phyloP scores from a whole-genome alignment of 2,329 filamentous ascomycete species.

The Penicillium carneum region DNA sequence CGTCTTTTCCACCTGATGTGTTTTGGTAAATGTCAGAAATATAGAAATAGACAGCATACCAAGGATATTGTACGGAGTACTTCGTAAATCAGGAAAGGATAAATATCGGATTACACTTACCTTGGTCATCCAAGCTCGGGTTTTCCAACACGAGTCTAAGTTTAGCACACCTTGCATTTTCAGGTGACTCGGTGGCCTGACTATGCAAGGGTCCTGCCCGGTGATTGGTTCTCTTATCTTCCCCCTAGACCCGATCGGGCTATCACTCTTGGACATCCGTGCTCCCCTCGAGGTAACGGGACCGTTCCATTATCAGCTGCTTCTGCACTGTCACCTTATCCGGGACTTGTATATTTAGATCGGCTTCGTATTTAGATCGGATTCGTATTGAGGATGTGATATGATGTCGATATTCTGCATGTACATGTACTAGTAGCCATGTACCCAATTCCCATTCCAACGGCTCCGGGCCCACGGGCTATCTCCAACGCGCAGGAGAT shows the following conservation, averaged over 20 bases:
- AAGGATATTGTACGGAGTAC: too few species aligned
- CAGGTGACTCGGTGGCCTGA: slow-evolving; percentile 37
- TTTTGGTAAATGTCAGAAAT: too few species aligned
- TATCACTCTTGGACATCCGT: slow-evolving; percentile 9
- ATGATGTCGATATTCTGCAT: background rate
- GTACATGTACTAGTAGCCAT: background rate
- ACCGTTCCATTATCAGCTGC: slow-evolving; percentile 12
- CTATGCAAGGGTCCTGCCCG: slow-evolving; percentile 30
- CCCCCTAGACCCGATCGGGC: slow-evolving; percentile 14
- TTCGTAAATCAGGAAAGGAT: too few species aligned
- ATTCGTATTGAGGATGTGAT: too few species aligned
- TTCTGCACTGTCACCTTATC: slow-evolving; percentile 45
- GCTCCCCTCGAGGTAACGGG: slow-evolving; percentile 4
- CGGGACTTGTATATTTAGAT: background rate
- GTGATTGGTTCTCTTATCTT: slow-evolving; percentile 26
- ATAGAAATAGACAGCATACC: too few species aligned
- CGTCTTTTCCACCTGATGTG: too few species aligned
- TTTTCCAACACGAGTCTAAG: slow-evolving; percentile 25
- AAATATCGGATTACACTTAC: too few species aligned
- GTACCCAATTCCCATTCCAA: slow-evolving; percentile 5
- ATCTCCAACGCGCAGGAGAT: slow-evolving; percentile 18
- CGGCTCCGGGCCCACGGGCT: slow-evolving; percentile 10
- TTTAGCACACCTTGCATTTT: slow-evolving; percentile 38
- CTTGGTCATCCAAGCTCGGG: too few species aligned
- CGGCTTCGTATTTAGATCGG: background rate